phyloP scores from a whole-genome alignment of 768 basidiomycete genomes.

The Podaxis sp. region DNA sequence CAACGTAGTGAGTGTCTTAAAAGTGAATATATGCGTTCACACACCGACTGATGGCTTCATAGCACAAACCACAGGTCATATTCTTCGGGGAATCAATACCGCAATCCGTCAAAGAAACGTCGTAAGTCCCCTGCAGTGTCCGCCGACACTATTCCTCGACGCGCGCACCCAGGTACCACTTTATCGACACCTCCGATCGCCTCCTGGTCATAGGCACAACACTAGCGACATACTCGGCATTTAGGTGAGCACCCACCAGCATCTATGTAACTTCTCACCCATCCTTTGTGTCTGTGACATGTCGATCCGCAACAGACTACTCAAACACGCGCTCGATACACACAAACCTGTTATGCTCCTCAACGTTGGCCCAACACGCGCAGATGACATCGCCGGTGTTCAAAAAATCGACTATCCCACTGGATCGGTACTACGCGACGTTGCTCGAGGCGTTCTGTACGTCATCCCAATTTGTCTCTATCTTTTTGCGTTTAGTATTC shows the following conservation, averaged over 20 bases:
- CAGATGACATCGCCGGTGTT: conserved; percentile 64
- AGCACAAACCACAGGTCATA: conserved; percentile 81
- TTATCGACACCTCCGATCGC: conserved; percentile 59
- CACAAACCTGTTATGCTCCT: conserved; percentile 79
- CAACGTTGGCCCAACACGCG: conserved; percentile 88
- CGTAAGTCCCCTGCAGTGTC: conserved; percentile 44
- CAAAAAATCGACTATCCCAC: conserved; percentile 79
- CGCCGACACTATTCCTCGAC: background rate
- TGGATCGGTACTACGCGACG: conserved; percentile 70
- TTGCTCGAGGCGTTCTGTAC: conserved; percentile 59
- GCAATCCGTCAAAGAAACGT: conserved; percentile 58
- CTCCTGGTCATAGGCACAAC: conserved; percentile 87
- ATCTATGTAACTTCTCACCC: background rate
- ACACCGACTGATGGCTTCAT: conserved; percentile 8
- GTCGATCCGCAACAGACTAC: conserved; percentile 44
- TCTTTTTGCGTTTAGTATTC: background rate
- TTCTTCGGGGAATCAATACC: conserved; percentile 93
- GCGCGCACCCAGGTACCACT: conserved; percentile 41
- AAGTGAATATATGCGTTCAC: background rate
- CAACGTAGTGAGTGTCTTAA: conserved; percentile 47
- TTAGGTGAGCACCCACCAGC: conserved; percentile 48
- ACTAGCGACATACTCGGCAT: conserved; percentile 91
- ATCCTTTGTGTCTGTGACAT: background rate
- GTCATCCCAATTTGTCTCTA: conserved; percentile 25
- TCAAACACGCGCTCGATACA: conserved; percentile 75